phyloP scores from a whole-genome alignment of 176 grass and related monocot genomes.

The Cymbopogon citratus region DNA sequence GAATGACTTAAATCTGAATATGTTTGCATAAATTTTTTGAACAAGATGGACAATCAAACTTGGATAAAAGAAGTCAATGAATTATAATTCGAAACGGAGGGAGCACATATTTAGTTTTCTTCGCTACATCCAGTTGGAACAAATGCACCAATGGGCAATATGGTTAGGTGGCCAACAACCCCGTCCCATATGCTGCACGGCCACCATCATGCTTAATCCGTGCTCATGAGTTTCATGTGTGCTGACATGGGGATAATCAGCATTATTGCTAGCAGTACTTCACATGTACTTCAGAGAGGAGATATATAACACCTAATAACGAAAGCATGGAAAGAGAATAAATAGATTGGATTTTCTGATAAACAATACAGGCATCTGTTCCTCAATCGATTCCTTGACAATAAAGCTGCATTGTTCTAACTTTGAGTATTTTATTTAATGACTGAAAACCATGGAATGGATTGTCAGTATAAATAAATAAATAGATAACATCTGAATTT shows the following conservation, averaged over 20 bases:
- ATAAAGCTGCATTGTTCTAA: not conserved
- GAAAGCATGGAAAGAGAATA: not conserved
- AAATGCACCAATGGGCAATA: constrained; percentile 9
- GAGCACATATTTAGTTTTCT: not conserved
- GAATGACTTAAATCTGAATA: no score
- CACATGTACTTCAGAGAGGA: not conserved
- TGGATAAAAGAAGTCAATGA: no score
- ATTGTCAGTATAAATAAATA: not conserved
- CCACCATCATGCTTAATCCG: not conserved
- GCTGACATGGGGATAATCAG: not conserved
- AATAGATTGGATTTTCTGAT: not conserved
- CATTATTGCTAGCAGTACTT: not conserved
- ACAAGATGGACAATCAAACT: no score
- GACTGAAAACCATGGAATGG: not conserved
- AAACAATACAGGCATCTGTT: not conserved
- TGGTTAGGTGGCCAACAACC: constrained; percentile 11
- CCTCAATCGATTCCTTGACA: not conserved
- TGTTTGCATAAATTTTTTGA: no score
- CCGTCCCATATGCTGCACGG: not conserved
- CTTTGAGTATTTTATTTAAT: not conserved
- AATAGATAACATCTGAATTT: constrained; percentile 12
- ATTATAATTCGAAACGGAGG: no score
- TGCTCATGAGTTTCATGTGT: constrained; percentile 16
- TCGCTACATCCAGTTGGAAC: not conserved
- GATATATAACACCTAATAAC: not conserved